These are phyloP conservation scores for Aspergillus sclerotioniger DNA, from an alignment of 495 filamentous ascomycete species.

Conservation along the genomic window DNA sequence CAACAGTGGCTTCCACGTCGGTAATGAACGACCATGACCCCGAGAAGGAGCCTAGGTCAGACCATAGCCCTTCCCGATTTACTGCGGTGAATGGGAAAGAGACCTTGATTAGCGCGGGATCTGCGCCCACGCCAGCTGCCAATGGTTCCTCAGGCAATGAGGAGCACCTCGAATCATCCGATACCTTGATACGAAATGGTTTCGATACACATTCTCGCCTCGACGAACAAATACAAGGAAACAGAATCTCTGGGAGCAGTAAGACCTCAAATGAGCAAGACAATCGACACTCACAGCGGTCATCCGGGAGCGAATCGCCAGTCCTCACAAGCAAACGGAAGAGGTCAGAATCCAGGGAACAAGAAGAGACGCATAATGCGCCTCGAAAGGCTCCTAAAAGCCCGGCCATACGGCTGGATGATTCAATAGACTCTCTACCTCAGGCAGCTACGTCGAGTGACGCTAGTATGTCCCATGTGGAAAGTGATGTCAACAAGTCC, in stretches of 20 bases:
- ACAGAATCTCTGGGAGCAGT: constrained; percentile 9
- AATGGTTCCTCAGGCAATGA: constrained; percentile 20
- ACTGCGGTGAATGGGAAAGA: constrained; percentile 55
- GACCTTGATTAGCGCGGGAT: constrained; percentile 16
- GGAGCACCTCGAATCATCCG: constrained; percentile 25
- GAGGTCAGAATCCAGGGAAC: constrained; percentile 39
- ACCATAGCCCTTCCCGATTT: constrained; percentile 51
- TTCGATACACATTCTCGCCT: constrained; percentile 19
- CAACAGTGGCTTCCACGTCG: constrained; percentile 40
- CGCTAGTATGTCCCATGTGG: constrained; percentile 7
- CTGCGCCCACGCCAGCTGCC: constrained; percentile 4
- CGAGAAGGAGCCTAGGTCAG: constrained; percentile 40
- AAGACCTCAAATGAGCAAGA: constrained; percentile 20
- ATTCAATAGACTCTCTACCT: constrained; percentile 11
- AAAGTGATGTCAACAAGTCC: constrained; percentile 23
- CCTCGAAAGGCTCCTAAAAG: constrained; percentile 20
- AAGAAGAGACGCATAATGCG: constrained; percentile 18
- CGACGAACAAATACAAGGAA: constrained; percentile 22
- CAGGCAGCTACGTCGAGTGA: constrained; percentile 17
- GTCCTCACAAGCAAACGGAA: constrained; percentile 38
- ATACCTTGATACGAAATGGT: constrained; percentile 17
- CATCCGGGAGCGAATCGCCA: constrained; percentile 24
- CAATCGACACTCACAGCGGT: constrained; percentile 25
- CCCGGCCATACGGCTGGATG: constrained; percentile 20
- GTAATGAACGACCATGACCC: constrained; percentile 39